Evolutionary conservation across 805 yeast genomes (phyloP).

Genomic region (Cyberlindnera saturnus): DNA sequence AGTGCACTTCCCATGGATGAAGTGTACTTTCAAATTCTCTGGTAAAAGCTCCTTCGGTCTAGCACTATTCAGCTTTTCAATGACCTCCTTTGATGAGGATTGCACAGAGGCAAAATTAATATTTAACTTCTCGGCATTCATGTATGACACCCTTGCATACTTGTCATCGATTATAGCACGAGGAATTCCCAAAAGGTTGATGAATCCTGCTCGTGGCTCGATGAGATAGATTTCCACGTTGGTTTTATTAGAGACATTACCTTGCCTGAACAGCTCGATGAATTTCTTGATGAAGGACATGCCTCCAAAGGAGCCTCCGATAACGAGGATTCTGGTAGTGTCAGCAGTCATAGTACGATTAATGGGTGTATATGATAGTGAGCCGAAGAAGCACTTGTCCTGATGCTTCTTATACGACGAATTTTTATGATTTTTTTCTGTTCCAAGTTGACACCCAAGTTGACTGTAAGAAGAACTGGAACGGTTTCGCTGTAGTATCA

Average conservation of each 20-base stretch:
- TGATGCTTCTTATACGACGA: too few species aligned
- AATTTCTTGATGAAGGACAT: conserved; percentile 25
- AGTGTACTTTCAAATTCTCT: conserved; percentile 12
- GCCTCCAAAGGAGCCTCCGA: conserved; percentile 35
- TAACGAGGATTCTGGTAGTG: conserved; percentile 6
- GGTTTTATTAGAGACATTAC: neutral
- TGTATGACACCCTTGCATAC: conserved; percentile 30
- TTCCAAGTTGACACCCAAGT: too few species aligned
- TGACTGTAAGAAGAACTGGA: too few species aligned
- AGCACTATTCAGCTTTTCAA: conserved; percentile 4
- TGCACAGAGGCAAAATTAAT: conserved; percentile 27
- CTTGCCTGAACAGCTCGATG: conserved; percentile 11
- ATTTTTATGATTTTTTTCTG: too few species aligned
- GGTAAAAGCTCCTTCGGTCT: conserved; percentile 7
- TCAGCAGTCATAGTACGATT: neutral
- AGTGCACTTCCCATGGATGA: conserved; percentile 20
- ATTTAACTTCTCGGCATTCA: conserved; percentile 24
- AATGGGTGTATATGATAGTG: too few species aligned
- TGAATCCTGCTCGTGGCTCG: conserved; percentile 36
- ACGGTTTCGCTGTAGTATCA: too few species aligned
- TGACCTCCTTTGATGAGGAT: conserved; percentile 28
- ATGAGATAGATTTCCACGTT: conserved; percentile 27
- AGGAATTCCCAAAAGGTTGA: conserved; percentile 36
- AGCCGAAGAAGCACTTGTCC: too few species aligned
- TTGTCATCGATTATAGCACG: conserved; percentile 30